A percentile compares a stretch with the other conserved stretches of the same genome.
Conservation (phyloP, 2,329 filamentous ascomycete genomes). For the Diaporthe sp. region DNA sequence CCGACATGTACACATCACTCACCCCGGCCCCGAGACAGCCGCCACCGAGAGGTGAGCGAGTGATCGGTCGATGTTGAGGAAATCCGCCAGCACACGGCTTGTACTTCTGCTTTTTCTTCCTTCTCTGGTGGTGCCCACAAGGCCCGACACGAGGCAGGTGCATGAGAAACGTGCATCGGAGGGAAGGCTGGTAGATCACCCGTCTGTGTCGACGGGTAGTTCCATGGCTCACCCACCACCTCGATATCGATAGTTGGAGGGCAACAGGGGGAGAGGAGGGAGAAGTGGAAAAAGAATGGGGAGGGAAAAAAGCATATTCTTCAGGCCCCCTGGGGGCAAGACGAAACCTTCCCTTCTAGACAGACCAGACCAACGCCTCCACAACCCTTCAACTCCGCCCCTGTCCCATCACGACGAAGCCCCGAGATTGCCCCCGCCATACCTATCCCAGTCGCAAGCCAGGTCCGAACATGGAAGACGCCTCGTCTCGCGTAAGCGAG, state of each 20-base stretch:
- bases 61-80: not conserved
- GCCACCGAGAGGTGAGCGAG: not conserved
- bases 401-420: not conserved
- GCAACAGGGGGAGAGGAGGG: not conserved
- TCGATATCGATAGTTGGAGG: not conserved
- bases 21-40: not conserved
- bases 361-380: not conserved
- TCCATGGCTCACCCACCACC: not conserved
- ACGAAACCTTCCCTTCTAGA: not conserved
- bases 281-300: not conserved
- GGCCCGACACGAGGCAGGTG: conserved; percentile 25
- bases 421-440: not conserved
- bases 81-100: not conserved
- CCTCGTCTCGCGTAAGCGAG: conserved; percentile 16
- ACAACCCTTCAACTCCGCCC: too few species aligned
- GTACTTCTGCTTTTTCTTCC: not conserved
- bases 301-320: not conserved
- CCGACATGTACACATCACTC: not conserved
- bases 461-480: not conserved
- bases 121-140: not conserved
- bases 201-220: not conserved
- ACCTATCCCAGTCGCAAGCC: not conserved
- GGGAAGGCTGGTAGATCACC: conserved; percentile 9
- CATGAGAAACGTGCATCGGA: conserved; percentile 14
- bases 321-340: not conserved